Evolutionary conservation across 768 basidiomycete species (phyloP).

Genomic region (Pleurotus cornucopiae): DNA sequence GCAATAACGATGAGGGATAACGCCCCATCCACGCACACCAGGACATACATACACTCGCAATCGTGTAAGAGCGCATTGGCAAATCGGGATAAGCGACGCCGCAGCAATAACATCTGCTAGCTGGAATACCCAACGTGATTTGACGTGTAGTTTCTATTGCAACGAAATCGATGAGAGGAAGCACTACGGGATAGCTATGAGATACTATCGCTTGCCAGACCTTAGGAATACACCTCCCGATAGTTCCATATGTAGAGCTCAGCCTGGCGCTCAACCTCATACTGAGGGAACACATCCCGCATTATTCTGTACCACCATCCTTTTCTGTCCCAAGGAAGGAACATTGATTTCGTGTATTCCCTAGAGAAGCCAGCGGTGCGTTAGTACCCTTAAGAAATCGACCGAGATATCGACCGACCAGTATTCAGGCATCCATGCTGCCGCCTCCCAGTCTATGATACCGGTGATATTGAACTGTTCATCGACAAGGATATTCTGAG

Average conservation of each 20-base stretch:
- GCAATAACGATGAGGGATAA: neutral
- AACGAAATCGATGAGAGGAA: too few species aligned
- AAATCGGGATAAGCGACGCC: too few species aligned
- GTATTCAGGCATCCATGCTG: conserved; percentile 19
- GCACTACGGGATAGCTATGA: too few species aligned
- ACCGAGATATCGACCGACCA: conserved; percentile 9
- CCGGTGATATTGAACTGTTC: conserved; percentile 14
- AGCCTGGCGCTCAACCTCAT: neutral
- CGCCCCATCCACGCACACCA: too few species aligned
- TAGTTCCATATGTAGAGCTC: neutral
- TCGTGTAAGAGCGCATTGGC: too few species aligned
- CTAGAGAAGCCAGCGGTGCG: neutral
- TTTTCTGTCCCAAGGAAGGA: neutral
- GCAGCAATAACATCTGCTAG: too few species aligned
- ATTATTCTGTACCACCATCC: neutral
- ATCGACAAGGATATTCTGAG: conserved; percentile 31
- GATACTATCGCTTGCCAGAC: too few species aligned
- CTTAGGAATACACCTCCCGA: neutral
- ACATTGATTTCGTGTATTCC: neutral
- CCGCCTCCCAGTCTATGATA: conserved; percentile 18
- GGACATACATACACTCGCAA: too few species aligned
- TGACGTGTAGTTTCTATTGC: too few species aligned
- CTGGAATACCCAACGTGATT: too few species aligned
- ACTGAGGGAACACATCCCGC: neutral
- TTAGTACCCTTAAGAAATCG: neutral